Percentiles rank a stretch among this genome's conserved stretches.
Conservation (phyloP, 306 rosid genomes). For the Quercus variabilis region DNA sequence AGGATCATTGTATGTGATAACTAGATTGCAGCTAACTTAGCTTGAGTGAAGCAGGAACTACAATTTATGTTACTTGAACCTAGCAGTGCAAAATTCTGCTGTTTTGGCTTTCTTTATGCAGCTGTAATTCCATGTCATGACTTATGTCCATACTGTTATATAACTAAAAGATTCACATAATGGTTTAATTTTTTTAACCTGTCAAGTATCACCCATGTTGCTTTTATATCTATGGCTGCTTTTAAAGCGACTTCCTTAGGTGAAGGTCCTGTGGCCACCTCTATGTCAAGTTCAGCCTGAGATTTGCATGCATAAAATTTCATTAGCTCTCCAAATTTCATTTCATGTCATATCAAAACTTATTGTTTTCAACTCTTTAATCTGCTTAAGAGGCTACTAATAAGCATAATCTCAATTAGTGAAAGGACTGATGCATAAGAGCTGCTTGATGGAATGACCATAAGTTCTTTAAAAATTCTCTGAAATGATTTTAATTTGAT, state of each 20-base stretch:
- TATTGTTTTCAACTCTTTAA: too few relatives aligned
- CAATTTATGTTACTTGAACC: background rate
- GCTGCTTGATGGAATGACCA: too few relatives aligned
- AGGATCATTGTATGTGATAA: too few relatives aligned
- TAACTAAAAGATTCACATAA: slow-evolving; percentile 1
- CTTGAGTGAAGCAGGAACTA: too few relatives aligned
- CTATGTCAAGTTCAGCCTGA: slow-evolving; percentile 55
- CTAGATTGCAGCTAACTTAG: too few relatives aligned
- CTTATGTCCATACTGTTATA: background rate
- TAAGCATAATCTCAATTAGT: too few relatives aligned
- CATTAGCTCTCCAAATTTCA: slow-evolving; percentile 6
- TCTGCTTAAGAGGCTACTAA: too few relatives aligned
- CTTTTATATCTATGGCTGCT: slow-evolving; percentile 35
- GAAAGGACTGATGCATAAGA: background rate
- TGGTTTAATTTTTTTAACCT: slow-evolving; percentile 43
- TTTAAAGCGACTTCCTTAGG: slow-evolving; percentile 46
- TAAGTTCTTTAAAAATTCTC: too few relatives aligned
- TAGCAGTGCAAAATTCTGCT: background rate
- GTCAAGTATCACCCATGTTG: slow-evolving; percentile 80
- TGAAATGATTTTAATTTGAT: too few relatives aligned
- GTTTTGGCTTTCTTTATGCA: background rate
- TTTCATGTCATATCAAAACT: background rate
- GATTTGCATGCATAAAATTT: slow-evolving; percentile 8
- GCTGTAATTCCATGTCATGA: background rate
- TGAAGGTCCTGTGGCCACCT: slow-evolving; percentile 49